These are phyloP conservation scores for Sabuloglossum arenarium DNA, from an alignment of 495 filamentous ascomycete species.

Conservation along the genomic window DNA sequence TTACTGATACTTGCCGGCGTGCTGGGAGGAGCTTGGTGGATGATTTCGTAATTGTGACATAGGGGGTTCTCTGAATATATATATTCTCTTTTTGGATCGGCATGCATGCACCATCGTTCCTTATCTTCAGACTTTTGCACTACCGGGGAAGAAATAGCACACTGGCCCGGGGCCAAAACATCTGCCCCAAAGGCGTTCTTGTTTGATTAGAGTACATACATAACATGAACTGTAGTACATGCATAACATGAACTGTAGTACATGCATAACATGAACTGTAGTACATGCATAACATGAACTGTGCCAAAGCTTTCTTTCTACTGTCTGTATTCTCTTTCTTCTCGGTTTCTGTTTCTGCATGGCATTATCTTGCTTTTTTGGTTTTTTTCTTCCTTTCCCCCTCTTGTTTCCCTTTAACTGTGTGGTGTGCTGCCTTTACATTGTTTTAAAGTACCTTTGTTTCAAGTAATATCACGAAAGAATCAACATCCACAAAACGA, in stretches of 20 bases:
- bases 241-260: not conserved
- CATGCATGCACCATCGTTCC: not conserved
- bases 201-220: not conserved
- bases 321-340: not conserved
- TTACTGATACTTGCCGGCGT: slow-evolving; percentile 19
- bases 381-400: not conserved
- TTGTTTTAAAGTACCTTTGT: no score
- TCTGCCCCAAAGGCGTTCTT: not conserved
- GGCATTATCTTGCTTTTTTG: not conserved
- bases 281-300: not conserved
- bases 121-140: not conserved
- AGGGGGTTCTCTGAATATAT: not conserved
- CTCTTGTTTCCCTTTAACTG: not conserved
- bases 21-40: slow-evolving; percentile 24
- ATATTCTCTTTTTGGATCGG: not conserved
- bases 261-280: not conserved
- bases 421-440: no score
- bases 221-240: not conserved
- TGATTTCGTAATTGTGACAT: slow-evolving; percentile 12
- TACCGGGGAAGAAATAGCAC: not conserved
- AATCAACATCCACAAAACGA: no score
- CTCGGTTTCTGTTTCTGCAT: no score
- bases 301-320: not conserved
- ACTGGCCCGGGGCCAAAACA: not conserved
- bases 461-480: no score